Evolutionary conservation across 208 protist genomes (phyloP).

Genomic region (Acanthamoeba sp.): DNA sequence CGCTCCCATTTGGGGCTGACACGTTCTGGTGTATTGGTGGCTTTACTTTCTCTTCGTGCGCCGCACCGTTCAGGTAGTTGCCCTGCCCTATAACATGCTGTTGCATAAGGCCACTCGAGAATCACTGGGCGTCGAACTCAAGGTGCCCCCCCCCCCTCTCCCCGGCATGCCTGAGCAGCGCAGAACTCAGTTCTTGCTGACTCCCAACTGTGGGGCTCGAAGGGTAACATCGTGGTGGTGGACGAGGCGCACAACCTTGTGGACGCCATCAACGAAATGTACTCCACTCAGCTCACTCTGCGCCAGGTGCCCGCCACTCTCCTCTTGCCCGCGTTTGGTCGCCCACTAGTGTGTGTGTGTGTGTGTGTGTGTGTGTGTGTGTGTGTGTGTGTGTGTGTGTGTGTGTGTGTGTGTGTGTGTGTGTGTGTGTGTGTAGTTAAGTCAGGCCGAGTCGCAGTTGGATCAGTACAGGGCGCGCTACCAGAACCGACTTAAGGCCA

Average conservation of each 20-base stretch:
- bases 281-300: conserved; percentile 86
- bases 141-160: too few species aligned
- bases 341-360: not conserved
- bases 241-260: conserved; percentile 98
- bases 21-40: too few species aligned
- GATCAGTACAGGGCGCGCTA: conserved; percentile 90
- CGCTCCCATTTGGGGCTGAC: too few species aligned
- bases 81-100: conserved; percentile 82
- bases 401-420: not conserved
- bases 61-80: conserved; percentile 71
- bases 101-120: conserved; percentile 84
- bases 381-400: conserved; percentile 78
- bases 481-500: conserved; percentile 90
- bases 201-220: too few species aligned
- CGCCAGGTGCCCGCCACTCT: conserved; percentile 75
- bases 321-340: not conserved
- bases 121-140: conserved; percentile 83
- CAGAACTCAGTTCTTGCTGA: too few species aligned
- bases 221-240: conserved; percentile 92
- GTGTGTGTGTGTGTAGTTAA: conserved; percentile 71
- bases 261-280: conserved; percentile 93
- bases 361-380: conserved; percentile 61
- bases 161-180: too few species aligned
- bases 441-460: conserved; percentile 84
- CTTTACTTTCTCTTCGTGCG: too few species aligned